Evolutionary conservation across 257 asterid species (phyloP).

Genomic region (Solanum ossicruentum): DNA sequence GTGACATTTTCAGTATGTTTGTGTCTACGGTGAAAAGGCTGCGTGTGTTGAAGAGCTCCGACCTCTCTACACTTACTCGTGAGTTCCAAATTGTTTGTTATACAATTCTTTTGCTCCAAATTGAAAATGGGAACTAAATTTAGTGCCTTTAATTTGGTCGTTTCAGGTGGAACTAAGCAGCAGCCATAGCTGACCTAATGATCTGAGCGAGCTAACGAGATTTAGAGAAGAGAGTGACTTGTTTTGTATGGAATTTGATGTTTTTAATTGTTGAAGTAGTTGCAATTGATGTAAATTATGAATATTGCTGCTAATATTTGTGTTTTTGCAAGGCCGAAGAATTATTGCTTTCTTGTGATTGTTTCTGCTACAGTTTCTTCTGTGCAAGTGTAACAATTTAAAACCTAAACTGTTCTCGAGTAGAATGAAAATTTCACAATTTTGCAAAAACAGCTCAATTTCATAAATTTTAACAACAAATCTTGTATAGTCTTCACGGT

Average conservation of each 20-base stretch:
- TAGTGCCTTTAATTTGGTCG: not conserved
- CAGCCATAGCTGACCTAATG: not conserved
- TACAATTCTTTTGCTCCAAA: not conserved
- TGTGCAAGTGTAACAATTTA: not conserved
- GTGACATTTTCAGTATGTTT: slow-evolving; percentile 62
- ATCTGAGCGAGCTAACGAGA: not conserved
- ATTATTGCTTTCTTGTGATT: not conserved
- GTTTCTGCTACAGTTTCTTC: not conserved
- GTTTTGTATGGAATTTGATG: not conserved
- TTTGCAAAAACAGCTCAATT: not conserved
- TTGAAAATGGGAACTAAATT: not conserved
- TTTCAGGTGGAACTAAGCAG: not conserved
- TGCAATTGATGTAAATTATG: not conserved
- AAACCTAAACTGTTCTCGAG: not conserved
- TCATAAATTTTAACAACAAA: no score
- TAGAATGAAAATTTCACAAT: not conserved
- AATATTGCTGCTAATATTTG: not conserved
- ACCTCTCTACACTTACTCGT: slow-evolving; percentile 51
- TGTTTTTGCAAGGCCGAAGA: not conserved
- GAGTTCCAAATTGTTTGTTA: slow-evolving; percentile 13
- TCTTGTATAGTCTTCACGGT: not conserved
- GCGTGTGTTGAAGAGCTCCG: slow-evolving; percentile 79
- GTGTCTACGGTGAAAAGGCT: slow-evolving; percentile 81
- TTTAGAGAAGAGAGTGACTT: not conserved
- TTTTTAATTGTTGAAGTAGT: not conserved